Evolutionary conservation across 2,329 filamentous ascomycete genomes (phyloP).

Genomic region (Fusarium pseudoanthophilum): DNA sequence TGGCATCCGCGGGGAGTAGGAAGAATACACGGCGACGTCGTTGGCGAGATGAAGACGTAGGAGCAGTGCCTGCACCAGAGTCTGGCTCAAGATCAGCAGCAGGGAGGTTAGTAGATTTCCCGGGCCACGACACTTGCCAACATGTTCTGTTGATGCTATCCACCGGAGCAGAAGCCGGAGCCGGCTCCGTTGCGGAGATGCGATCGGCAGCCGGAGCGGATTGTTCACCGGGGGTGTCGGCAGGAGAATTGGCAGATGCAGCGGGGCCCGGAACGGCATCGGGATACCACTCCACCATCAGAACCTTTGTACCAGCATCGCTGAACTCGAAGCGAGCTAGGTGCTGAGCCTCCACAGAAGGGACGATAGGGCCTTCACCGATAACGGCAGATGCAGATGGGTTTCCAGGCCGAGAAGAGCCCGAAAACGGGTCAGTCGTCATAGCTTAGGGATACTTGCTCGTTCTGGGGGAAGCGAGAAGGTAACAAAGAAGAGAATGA

Average conservation of each 20-base stretch:
- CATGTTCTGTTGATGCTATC: conserved; percentile 25
- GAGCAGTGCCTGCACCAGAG: conserved; percentile 47
- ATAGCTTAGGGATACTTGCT: conserved; percentile 24
- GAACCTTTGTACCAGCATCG: conserved; percentile 87
- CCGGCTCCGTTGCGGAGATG: conserved; percentile 37
- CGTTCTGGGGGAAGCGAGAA: conserved; percentile 7
- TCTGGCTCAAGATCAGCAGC: conserved; percentile 57
- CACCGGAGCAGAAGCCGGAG: conserved; percentile 9
- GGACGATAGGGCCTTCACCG: conserved; percentile 36
- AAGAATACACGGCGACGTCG: conserved; percentile 78
- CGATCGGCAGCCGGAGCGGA: conserved; percentile 32
- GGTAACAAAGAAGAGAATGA: conserved; percentile 12
- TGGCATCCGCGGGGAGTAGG: conserved; percentile 76
- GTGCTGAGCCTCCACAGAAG: conserved; percentile 50
- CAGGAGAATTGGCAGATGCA: conserved; percentile 21
- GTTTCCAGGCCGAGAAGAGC: conserved; percentile 46
- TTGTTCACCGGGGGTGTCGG: conserved; percentile 7
- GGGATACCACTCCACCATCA: conserved; percentile 91
- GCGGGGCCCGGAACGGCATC: conserved; percentile 37
- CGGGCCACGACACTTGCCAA: conserved; percentile 87
- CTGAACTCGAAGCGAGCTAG: conserved; percentile 85
- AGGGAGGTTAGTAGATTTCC: conserved; percentile 77
- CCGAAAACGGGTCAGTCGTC: conserved; percentile 48
- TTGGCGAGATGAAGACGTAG: conserved; percentile 39
- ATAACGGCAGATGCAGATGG: conserved; percentile 24